Percentiles rank a stretch among this genome's conserved stretches.
phyloP scores from a whole-genome alignment of 1,139 yeast species.

The Suhomyces terraborum region DNA sequence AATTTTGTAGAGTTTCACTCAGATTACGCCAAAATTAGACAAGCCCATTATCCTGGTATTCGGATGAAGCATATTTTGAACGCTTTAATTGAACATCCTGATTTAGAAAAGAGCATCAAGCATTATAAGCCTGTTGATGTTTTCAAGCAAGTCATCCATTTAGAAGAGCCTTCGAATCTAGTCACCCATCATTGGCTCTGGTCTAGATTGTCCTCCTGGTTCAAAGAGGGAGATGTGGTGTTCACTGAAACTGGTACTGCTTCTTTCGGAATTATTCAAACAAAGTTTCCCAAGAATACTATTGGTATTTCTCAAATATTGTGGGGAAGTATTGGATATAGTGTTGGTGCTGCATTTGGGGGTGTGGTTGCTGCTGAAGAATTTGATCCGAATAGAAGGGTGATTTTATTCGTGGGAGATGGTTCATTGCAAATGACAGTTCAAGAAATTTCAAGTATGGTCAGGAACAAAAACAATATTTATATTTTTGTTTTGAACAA shows the following conservation, averaged over 20 bases:
- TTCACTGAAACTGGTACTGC: slow-evolving; percentile 43
- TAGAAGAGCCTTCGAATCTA: slow-evolving; percentile 6
- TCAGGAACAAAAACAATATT: slow-evolving; percentile 75
- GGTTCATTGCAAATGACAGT: slow-evolving; percentile 87
- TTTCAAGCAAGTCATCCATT: slow-evolving; percentile 1
- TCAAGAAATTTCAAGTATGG: slow-evolving; percentile 81
- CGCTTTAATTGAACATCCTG: slow-evolving; percentile 19
- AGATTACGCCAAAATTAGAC: slow-evolving; percentile 70
- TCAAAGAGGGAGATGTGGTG: slow-evolving; percentile 34
- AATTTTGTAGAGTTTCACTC: slow-evolving; percentile 88
- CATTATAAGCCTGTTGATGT: slow-evolving; percentile 19
- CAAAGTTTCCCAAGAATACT: slow-evolving; percentile 32
- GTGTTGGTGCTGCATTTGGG: slow-evolving; percentile 31
- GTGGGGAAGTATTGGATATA: slow-evolving; percentile 33
- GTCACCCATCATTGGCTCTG: slow-evolving; percentile 37
- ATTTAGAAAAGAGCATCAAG: slow-evolving; percentile 19
- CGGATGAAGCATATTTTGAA: slow-evolving; percentile 38
- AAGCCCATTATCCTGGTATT: slow-evolving; percentile 37
- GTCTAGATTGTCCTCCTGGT: slow-evolving; percentile 31
- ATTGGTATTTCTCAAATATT: slow-evolving; percentile 40
- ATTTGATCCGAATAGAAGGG: slow-evolving; percentile 65
- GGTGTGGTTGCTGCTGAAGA: slow-evolving; percentile 50
- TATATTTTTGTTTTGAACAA: slow-evolving; percentile 80
- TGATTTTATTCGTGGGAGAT: slow-evolving; percentile 80
- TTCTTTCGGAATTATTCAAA: slow-evolving; percentile 38